Conservation (phyloP, 768 basidiomycete genomes). For the Infundibulicybe gibba region DNA sequence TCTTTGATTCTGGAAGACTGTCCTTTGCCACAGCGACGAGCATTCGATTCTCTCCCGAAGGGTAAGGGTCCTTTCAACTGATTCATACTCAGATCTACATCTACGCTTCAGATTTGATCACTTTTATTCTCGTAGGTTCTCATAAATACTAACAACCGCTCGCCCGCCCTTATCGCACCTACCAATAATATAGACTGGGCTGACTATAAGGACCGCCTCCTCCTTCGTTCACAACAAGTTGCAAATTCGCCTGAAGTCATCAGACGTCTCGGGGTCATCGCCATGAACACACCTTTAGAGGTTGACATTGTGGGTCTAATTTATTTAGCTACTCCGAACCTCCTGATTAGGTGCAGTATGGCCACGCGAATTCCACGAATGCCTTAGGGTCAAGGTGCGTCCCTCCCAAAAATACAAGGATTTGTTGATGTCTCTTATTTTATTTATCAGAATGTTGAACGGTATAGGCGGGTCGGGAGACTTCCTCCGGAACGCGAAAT, state of each 20-base stretch:
- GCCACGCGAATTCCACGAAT: too few species aligned
- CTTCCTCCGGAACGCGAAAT: too few species aligned
- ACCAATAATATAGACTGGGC: constrained; percentile 40
- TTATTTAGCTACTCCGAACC: too few species aligned
- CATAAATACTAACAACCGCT: not conserved
- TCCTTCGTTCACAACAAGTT: constrained; percentile 47
- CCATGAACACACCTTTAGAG: constrained; percentile 50
- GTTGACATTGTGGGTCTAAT: constrained; percentile 51
- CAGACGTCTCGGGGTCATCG: constrained; percentile 42
- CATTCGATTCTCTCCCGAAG: too few species aligned
- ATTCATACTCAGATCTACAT: not conserved
- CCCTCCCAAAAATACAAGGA: too few species aligned
- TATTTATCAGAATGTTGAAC: too few species aligned
- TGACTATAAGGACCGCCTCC: constrained; percentile 40
- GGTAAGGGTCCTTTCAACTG: constrained; percentile 23
- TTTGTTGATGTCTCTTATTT: too few species aligned
- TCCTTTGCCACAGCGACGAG: too few species aligned
- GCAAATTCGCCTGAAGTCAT: constrained; percentile 49
- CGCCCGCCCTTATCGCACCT: not conserved
- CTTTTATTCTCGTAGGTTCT: constrained; percentile 36
- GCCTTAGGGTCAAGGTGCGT: too few species aligned
- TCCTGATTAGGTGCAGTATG: too few species aligned
- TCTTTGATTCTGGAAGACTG: too few species aligned
- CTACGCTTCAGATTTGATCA: constrained; percentile 33
- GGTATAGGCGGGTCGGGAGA: too few species aligned